phyloP scores from a whole-genome alignment of 78 protist species.

The Pigoraptor vietnamica region DNA sequence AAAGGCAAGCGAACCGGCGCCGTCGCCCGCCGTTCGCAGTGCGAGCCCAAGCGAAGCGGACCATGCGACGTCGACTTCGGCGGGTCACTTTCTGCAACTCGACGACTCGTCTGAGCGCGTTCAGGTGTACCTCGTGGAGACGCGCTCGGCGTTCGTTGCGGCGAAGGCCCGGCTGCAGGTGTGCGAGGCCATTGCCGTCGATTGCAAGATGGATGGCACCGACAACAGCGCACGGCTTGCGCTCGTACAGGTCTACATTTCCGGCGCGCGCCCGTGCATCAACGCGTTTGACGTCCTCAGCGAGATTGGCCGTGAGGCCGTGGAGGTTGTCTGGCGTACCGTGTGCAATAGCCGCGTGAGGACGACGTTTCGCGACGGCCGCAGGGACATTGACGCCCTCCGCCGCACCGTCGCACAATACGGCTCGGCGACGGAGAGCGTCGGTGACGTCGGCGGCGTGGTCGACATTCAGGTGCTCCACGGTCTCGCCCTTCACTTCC shows the following conservation, averaged over 20 bases:
- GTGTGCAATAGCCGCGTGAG: not conserved
- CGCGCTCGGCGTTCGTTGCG: not conserved
- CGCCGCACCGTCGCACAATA: not conserved
- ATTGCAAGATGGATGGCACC: not conserved
- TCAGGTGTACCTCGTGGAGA: not conserved
- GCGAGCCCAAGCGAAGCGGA: too few species aligned
- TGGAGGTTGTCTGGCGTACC: not conserved
- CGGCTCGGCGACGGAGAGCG: not conserved
- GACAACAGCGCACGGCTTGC: not conserved
- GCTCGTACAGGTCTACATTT: not conserved
- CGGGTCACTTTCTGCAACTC: not conserved
- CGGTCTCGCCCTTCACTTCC: not conserved
- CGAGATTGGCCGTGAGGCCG: not conserved
- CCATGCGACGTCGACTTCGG: not conserved
- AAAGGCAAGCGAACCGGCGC: too few species aligned
- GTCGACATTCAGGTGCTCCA: not conserved
- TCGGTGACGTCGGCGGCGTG: not conserved
- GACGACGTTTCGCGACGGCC: not conserved
- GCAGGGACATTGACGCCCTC: not conserved
- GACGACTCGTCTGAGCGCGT: not conserved
- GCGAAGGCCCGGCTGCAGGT: not conserved
- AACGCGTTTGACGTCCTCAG: not conserved
- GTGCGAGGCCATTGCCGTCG: not conserved
- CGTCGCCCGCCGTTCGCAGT: too few species aligned
- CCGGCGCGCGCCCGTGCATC: not conserved